Percentiles rank a stretch among this genome's conserved stretches.
phyloP scores from a whole-genome alignment of 2,329 filamentous ascomycete genomes.

The Fusarium veterinarium region DNA sequence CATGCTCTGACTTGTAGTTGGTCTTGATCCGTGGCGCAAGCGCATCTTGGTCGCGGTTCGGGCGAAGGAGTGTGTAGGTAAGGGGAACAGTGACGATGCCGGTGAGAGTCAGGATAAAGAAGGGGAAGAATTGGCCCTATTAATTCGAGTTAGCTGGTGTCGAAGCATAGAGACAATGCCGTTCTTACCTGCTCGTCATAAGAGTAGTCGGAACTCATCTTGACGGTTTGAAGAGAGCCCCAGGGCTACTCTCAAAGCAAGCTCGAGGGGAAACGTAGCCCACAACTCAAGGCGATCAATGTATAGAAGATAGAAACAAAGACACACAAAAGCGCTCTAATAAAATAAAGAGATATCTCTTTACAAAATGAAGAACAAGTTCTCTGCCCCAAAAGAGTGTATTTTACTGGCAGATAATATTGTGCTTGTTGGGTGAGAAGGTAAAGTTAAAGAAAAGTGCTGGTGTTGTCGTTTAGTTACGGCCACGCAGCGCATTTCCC shows the following conservation, averaged over 20 bases:
- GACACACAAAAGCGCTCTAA: constrained; percentile 18
- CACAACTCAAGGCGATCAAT: constrained; percentile 22
- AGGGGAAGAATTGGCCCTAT: constrained; percentile 96
- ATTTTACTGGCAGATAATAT: constrained; percentile 21
- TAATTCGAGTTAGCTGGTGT: constrained; percentile 5
- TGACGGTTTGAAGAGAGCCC: constrained; percentile 56
- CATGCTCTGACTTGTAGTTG: constrained; percentile 84
- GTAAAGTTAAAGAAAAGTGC: constrained; percentile 14
- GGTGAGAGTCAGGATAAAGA: constrained; percentile 94
- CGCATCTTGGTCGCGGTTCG: constrained; percentile 79
- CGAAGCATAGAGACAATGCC: background rate
- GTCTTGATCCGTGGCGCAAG: constrained; percentile 86
- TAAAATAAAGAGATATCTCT: constrained; percentile 15
- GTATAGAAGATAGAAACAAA: constrained; percentile 15
- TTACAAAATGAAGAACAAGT: constrained; percentile 4
- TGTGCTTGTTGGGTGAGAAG: constrained; percentile 12
- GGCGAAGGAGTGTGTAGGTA: constrained; percentile 87
- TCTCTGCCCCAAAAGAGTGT: constrained; percentile 31
- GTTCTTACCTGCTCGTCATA: constrained; percentile 87
- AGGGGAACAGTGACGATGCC: constrained; percentile 89
- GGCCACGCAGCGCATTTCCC: constrained; percentile 46
- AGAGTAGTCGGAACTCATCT: constrained; percentile 94
- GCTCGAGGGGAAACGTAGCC: constrained; percentile 28
- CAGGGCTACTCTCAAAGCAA: constrained; percentile 46
- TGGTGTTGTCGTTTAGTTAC: constrained; percentile 39